Percentiles rank a stretch among this genome's conserved stretches.
Conservation (phyloP, 2,329 filamentous ascomycete genomes). For the Microdochium bolleyi region DNA sequence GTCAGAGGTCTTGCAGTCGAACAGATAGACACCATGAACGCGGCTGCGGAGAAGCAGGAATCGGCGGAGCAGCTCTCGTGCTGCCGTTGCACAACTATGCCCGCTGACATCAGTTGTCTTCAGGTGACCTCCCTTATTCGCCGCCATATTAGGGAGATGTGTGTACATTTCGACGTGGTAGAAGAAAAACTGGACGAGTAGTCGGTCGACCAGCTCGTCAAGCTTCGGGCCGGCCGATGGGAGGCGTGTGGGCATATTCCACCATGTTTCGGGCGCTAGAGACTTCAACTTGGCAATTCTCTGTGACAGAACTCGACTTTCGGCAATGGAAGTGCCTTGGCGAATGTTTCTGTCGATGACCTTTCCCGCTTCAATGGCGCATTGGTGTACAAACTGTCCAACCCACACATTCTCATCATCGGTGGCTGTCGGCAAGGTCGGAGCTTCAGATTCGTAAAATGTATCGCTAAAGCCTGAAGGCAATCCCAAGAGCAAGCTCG, state of each 20-base stretch:
- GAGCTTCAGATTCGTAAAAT: slow-evolving; percentile 16
- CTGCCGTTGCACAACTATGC: slow-evolving; percentile 27
- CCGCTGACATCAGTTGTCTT: slow-evolving; percentile 24
- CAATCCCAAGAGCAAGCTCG: slow-evolving; percentile 33
- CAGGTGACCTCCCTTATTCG: slow-evolving; percentile 16
- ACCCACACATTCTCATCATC: not conserved
- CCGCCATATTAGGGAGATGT: slow-evolving; percentile 35
- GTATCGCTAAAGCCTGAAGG: slow-evolving; percentile 30
- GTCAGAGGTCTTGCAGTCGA: slow-evolving; percentile 36
- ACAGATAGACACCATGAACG: slow-evolving; percentile 20
- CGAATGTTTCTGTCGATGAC: slow-evolving; percentile 30
- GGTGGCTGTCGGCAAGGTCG: slow-evolving; percentile 2
- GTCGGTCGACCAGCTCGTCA: slow-evolving; percentile 21
- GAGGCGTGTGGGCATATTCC: slow-evolving; percentile 18
- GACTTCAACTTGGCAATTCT: slow-evolving; percentile 28
- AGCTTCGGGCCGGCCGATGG: slow-evolving; percentile 14
- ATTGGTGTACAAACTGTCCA: slow-evolving; percentile 6
- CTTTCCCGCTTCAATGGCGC: slow-evolving; percentile 28
- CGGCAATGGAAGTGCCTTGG: slow-evolving; percentile 24
- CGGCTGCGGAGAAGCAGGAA: slow-evolving; percentile 26
- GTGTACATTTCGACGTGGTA: slow-evolving; percentile 34
- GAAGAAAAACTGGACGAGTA: slow-evolving; percentile 32
- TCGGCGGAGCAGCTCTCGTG: slow-evolving; percentile 27
- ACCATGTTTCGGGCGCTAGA: slow-evolving; percentile 26
- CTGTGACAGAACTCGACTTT: slow-evolving; percentile 29